phyloP scores from a whole-genome alignment of 345 rosid genomes.

The Odontarrhena argentea region DNA sequence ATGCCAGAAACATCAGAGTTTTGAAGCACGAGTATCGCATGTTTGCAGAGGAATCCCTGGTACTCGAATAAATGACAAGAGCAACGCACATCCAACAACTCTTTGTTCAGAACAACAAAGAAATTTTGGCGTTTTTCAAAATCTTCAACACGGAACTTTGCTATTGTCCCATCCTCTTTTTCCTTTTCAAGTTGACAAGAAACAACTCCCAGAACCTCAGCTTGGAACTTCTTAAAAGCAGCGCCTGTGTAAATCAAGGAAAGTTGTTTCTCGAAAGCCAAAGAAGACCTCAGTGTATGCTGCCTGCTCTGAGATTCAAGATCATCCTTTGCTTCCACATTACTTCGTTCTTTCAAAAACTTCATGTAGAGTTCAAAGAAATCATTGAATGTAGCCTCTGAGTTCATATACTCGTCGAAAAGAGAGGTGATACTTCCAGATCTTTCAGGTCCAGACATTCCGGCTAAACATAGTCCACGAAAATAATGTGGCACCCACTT shows the following conservation, averaged over 20 bases:
- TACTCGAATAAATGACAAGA: conserved; percentile 50
- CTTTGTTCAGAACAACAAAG: conserved; percentile 43
- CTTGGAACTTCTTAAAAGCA: conserved; percentile 56
- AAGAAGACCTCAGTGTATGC: conserved; percentile 48
- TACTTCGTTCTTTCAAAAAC: conserved; percentile 46
- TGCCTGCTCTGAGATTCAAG: conserved; percentile 50
- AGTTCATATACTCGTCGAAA: conserved; percentile 38
- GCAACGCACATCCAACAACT: conserved; percentile 44
- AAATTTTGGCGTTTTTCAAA: conserved; percentile 49
- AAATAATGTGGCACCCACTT: conserved; percentile 55
- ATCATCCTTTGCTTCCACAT: conserved; percentile 48
- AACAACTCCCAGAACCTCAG: conserved; percentile 54
- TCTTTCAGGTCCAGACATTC: conserved; percentile 40
- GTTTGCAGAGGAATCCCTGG: conserved; percentile 55
- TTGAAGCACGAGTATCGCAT: conserved; percentile 53
- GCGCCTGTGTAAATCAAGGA: conserved; percentile 50
- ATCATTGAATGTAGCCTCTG: conserved; percentile 43
- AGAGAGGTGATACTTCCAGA: conserved; percentile 29
- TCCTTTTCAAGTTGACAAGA: conserved; percentile 53
- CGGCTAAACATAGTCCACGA: conserved; percentile 41
- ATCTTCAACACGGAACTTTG: conserved; percentile 48
- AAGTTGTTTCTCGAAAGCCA: conserved; percentile 53
- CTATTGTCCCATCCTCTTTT: conserved; percentile 41
- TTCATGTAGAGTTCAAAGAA: conserved; percentile 46
- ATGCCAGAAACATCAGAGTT: conserved; percentile 46